These are phyloP conservation scores for Eragrostis tef DNA, from an alignment of 202 grass and related monocot genomes.

Conservation along the genomic window DNA sequence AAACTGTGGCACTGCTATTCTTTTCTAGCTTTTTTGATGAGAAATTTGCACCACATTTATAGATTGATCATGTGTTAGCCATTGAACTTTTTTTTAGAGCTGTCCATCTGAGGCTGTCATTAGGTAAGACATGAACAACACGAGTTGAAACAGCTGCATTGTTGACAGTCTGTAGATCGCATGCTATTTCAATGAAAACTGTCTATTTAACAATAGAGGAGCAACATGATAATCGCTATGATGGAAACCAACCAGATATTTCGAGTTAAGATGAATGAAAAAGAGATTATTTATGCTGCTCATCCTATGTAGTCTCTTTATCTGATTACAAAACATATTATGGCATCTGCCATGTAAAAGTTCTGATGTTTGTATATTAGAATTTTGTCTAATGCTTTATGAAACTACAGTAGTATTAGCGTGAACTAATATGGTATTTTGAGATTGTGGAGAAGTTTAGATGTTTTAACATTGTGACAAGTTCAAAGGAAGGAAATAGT, in stretches of 20 bases:
- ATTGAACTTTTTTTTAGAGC: constrained; percentile 13
- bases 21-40: neutral
- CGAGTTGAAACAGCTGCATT: neutral
- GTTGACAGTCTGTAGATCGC: constrained; percentile 1
- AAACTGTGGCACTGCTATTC: neutral
- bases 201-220: constrained; percentile 1
- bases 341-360: neutral
- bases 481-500: constrained; percentile 16
- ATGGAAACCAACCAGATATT: constrained; percentile 11
- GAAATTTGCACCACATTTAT: constrained; percentile 5
- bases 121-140: constrained; percentile 20
- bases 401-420: neutral
- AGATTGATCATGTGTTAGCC: neutral
- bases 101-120: neutral
- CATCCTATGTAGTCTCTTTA: neutral
- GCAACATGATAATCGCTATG: constrained; percentile 8
- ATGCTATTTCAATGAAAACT: constrained; percentile 10
- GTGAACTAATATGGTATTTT: constrained; percentile 27
- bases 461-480: neutral
- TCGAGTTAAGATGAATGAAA: constrained; percentile 22
- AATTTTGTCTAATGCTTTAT: constrained; percentile 2
- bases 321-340: constrained; percentile 14
- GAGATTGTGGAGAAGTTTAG: constrained; percentile 17
- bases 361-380: constrained; percentile 16
- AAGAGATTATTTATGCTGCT: neutral